These are phyloP conservation scores for Beta macrorhiza DNA, from an alignment of 179 eudicot genomes.

Conservation along the genomic window DNA sequence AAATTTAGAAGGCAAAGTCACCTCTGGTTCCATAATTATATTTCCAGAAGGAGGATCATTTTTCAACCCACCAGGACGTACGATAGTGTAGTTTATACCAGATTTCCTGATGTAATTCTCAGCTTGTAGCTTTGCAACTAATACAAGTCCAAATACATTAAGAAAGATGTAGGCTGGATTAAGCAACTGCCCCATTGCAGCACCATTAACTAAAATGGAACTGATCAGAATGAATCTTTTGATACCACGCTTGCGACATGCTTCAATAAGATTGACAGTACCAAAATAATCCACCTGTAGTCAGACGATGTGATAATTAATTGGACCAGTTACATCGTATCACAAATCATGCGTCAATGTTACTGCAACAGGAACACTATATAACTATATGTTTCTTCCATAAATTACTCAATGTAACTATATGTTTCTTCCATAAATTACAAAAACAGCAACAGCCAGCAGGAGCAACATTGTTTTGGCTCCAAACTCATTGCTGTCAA, in stretches of 20 bases:
- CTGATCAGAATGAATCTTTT: conserved; percentile 72
- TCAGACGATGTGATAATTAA: not conserved
- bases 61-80: conserved; percentile 86
- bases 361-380: too few relatives aligned
- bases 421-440: not conserved
- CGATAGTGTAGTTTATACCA: conserved; percentile 82
- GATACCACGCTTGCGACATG: conserved; percentile 71
- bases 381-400: not conserved
- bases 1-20: conserved; percentile 17
- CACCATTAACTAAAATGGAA: conserved; percentile 90
- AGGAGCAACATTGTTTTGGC: not conserved
- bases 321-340: not conserved
- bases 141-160: conserved; percentile 75
- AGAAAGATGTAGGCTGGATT: conserved; percentile 91
- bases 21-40: conserved; percentile 91
- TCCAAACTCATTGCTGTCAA: not conserved
- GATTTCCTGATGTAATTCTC: conserved; percentile 74
- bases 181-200: conserved; percentile 92
- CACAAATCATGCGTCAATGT: not conserved
- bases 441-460: not conserved
- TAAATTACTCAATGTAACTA: not conserved
- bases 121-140: conserved; percentile 93
- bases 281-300: conserved; percentile 86
- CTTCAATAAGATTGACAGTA: conserved; percentile 86
- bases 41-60: conserved; percentile 92